phyloP scores from a whole-genome alignment of 1,139 yeast genomes.

The Blastobotrys persicus region DNA sequence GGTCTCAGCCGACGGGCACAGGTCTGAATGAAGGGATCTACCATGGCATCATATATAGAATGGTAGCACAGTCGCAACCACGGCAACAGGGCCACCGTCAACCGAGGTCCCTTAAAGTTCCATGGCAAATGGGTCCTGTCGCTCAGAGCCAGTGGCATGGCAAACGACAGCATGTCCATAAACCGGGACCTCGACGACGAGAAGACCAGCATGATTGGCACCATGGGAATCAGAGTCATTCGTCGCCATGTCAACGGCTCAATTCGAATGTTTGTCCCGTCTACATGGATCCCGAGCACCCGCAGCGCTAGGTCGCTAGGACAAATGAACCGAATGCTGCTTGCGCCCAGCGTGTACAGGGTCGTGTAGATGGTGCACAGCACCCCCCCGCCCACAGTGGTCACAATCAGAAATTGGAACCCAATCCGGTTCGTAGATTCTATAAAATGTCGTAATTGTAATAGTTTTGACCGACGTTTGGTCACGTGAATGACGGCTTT shows the following conservation, averaged over 20 bases:
- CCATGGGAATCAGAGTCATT: slow-evolving; percentile 27
- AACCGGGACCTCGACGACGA: slow-evolving; percentile 24
- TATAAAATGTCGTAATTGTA: slow-evolving; percentile 31
- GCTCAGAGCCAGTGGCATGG: slow-evolving; percentile 28
- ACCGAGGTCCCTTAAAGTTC: slow-evolving; percentile 28
- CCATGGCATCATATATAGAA: slow-evolving; percentile 24
- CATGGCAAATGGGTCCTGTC: slow-evolving; percentile 24
- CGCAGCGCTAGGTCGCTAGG: slow-evolving; percentile 34
- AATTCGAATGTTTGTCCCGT: slow-evolving; percentile 22
- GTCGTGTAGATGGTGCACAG: slow-evolving; percentile 31
- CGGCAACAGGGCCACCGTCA: slow-evolving; percentile 28
- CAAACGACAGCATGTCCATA: slow-evolving; percentile 21
- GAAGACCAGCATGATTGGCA: slow-evolving; percentile 28
- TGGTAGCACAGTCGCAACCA: slow-evolving; percentile 27
- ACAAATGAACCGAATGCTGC: slow-evolving; percentile 38
- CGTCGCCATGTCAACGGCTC: slow-evolving; percentile 26
- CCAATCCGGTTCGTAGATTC: slow-evolving; percentile 26
- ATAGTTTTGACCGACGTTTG: slow-evolving; percentile 28
- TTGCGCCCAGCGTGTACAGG: slow-evolving; percentile 36
- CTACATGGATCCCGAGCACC: slow-evolving; percentile 28
- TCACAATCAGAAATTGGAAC: slow-evolving; percentile 29
- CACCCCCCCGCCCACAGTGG: slow-evolving; percentile 31
- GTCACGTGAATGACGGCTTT: slow-evolving; percentile 37
- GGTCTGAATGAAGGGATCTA: slow-evolving; percentile 29
- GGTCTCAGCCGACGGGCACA: slow-evolving; percentile 28